Evolutionary conservation across 2,329 filamentous ascomycete genomes (phyloP).

Genomic region (Scytalidium sp.): DNA sequence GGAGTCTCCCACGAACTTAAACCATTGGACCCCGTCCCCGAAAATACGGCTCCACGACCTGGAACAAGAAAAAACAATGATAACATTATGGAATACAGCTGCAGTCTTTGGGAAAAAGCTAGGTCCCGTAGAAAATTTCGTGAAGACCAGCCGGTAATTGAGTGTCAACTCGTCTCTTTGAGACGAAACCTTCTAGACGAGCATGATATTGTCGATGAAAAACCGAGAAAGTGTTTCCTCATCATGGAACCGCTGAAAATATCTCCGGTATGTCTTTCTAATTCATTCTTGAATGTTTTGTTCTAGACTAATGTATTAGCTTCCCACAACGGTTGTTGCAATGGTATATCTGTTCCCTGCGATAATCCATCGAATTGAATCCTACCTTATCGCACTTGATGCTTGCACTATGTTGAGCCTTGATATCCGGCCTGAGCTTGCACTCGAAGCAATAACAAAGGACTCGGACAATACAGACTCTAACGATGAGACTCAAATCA

Average conservation of each 20-base stretch:
- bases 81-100: constrained; percentile 80
- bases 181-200: constrained; percentile 83
- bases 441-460: constrained; percentile 89
- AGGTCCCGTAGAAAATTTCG: constrained; percentile 51
- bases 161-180: constrained; percentile 69
- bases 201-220: constrained; percentile 47
- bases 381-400: constrained; percentile 76
- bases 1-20: constrained; percentile 55
- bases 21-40: constrained; percentile 63
- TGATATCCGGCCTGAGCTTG: constrained; percentile 62
- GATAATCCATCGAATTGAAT: constrained; percentile 80
- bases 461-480: constrained; percentile 84
- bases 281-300: neutral
- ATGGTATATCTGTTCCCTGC: constrained; percentile 78
- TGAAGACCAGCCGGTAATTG: constrained; percentile 75
- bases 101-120: constrained; percentile 68
- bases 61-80: constrained; percentile 38
- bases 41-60: constrained; percentile 46
- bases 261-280: constrained; percentile 60
- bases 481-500: constrained; percentile 62
- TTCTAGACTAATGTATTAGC: constrained; percentile 36
- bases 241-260: constrained; percentile 75
- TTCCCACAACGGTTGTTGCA: constrained; percentile 66
- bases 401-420: constrained; percentile 66
- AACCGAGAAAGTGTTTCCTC: constrained; percentile 56